Conservation (phyloP, 169 alveolate genomes). For the Plasmodium berghei region DNA sequence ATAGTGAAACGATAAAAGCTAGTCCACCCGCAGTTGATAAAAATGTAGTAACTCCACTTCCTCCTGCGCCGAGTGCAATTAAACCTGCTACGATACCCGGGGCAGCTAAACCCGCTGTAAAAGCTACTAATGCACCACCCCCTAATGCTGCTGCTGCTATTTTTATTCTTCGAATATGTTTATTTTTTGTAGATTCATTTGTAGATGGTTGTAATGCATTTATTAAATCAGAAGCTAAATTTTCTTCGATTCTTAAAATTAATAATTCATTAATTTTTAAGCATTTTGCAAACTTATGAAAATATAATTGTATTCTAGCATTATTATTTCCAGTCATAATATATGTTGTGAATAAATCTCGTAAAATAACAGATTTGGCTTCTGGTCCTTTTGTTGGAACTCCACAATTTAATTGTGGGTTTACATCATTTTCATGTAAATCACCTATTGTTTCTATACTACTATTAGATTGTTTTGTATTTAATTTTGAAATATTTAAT, state of each 20-base stretch:
- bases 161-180: conserved; percentile 79
- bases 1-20: conserved; percentile 84
- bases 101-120: conserved; percentile 92
- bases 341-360: conserved; percentile 81
- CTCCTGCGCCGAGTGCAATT: conserved; percentile 84
- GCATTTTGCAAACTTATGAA: conserved; percentile 79
- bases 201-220: conserved; percentile 80
- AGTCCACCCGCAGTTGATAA: conserved; percentile 88
- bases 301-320: conserved; percentile 82
- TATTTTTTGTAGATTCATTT: conserved; percentile 78
- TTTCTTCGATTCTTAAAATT: conserved; percentile 80
- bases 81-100: conserved; percentile 92
- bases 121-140: conserved; percentile 89
- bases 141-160: conserved; percentile 90
- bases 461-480: conserved; percentile 1
- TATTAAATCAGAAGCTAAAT: conserved; percentile 84
- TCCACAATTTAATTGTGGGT: conserved; percentile 40
- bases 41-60: conserved; percentile 85
- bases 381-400: conserved; percentile 76
- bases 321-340: conserved; percentile 85
- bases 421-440: conserved; percentile 48
- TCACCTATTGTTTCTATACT: conserved; percentile 30
- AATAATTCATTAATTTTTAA: conserved; percentile 81
- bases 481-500: conserved; percentile 6
- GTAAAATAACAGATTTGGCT: conserved; percentile 78